Percentiles rank a stretch among this genome's conserved stretches.
These are phyloP conservation scores for Wallacemonas sp. DNA, from an alignment of 208 protist genomes.

Conservation along the genomic window DNA sequence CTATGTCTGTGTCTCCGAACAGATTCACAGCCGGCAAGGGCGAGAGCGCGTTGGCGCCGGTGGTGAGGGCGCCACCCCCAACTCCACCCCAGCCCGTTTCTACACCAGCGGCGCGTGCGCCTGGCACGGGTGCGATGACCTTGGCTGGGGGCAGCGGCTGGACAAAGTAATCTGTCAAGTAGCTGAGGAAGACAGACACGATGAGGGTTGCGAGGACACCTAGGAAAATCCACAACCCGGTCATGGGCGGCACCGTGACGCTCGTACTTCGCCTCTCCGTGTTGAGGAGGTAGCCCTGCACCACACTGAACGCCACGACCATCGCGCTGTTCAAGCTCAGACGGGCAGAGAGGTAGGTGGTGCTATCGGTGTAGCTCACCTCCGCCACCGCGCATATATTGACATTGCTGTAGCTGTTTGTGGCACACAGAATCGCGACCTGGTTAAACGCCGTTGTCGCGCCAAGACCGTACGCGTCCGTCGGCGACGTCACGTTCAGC, in stretches of 20 bases:
- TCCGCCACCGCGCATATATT: slow-evolving; percentile 19
- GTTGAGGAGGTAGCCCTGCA: slow-evolving; percentile 6
- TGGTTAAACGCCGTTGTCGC: slow-evolving; percentile 26
- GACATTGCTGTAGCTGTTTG: neutral
- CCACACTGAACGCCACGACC: neutral
- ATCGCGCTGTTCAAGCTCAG: neutral
- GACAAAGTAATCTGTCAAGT: slow-evolving; percentile 59
- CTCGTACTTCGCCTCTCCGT: neutral
- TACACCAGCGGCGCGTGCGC: neutral
- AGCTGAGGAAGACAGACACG: slow-evolving; percentile 35
- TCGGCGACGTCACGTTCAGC: neutral
- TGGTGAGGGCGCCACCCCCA: neutral
- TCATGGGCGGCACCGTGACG: slow-evolving; percentile 12
- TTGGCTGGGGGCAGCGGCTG: slow-evolving; percentile 50
- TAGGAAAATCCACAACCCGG: slow-evolving; percentile 31
- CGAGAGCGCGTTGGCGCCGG: slow-evolving; percentile 1
- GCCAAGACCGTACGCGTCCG: slow-evolving; percentile 29
- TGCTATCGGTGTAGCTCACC: slow-evolving; percentile 18
- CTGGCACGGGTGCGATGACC: slow-evolving; percentile 27
- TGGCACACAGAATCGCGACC: slow-evolving; percentile 40
- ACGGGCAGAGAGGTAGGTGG: neutral
- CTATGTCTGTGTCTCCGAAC: slow-evolving; percentile 1
- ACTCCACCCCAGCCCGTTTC: neutral
- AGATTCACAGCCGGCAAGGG: slow-evolving; percentile 9
- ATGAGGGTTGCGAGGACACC: slow-evolving; percentile 43